Evolutionary conservation across 352 stramenopile species (phyloP).

Genomic region (Pythium aquatile): DNA sequence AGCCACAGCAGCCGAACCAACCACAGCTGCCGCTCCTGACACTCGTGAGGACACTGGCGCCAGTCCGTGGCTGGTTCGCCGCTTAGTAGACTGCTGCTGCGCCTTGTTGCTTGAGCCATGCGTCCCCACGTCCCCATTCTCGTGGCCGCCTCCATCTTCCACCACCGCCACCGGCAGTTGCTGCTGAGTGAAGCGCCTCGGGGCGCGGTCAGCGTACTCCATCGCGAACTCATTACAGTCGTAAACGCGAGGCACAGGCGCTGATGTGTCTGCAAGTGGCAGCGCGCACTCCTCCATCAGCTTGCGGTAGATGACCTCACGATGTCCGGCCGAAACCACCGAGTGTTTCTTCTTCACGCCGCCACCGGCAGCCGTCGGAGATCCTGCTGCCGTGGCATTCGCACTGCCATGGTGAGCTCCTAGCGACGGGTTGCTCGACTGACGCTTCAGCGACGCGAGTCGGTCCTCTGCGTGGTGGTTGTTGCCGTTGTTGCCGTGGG

Average conservation of each 20-base stretch:
- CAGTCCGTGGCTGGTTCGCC: background rate
- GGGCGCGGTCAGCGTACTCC: slow-evolving; percentile 53
- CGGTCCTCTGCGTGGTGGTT: slow-evolving; percentile 4
- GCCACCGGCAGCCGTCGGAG: background rate
- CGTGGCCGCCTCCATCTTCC: background rate
- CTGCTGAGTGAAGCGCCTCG: slow-evolving; percentile 24
- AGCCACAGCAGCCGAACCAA: background rate
- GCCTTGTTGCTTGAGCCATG: background rate
- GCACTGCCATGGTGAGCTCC: background rate
- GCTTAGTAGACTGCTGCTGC: background rate
- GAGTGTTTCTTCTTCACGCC: slow-evolving; percentile 22
- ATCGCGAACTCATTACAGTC: slow-evolving; percentile 62
- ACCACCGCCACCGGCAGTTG: background rate
- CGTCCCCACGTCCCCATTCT: background rate
- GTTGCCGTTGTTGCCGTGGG: slow-evolving; percentile 5
- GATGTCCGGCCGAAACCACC: slow-evolving; percentile 14
- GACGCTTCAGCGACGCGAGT: slow-evolving; percentile 6
- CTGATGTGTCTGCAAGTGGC: slow-evolving; percentile 5
- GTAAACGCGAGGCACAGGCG: slow-evolving; percentile 19
- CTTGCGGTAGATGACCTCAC: slow-evolving; percentile 29
- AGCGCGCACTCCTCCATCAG: slow-evolving; percentile 44
- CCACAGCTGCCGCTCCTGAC: background rate
- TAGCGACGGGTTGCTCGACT: slow-evolving; percentile 15
- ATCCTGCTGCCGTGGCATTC: background rate
- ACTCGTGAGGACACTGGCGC: background rate